These are phyloP conservation scores for Clonostachys sp. DNA, from an alignment of 2,329 filamentous ascomycete genomes.

Conservation along the genomic window DNA sequence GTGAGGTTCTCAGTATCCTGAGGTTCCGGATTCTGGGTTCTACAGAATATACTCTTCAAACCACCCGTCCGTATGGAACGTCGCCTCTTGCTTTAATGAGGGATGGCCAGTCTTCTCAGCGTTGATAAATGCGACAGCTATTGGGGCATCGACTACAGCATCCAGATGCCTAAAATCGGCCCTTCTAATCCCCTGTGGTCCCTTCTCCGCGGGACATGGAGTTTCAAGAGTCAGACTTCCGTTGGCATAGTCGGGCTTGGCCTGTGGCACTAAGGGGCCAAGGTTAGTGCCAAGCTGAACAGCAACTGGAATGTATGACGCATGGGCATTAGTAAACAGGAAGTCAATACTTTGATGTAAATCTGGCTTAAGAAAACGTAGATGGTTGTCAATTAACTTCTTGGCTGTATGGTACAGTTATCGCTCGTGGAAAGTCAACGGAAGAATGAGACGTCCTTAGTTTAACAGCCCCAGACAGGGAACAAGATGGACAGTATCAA, in stretches of 20 bases:
- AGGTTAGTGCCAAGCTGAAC: not conserved
- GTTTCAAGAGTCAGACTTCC: conserved; percentile 18
- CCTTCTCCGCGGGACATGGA: conserved; percentile 15
- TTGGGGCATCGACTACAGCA: conserved; percentile 19
- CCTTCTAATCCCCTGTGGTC: conserved; percentile 16
- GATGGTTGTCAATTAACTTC: not conserved
- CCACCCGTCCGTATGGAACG: conserved; percentile 21
- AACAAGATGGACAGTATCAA: not conserved
- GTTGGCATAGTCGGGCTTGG: conserved; percentile 18
- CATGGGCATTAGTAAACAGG: not conserved
- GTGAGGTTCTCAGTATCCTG: no score
- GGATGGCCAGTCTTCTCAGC: conserved; percentile 13
- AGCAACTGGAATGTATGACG: not conserved
- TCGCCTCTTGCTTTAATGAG: conserved; percentile 11
- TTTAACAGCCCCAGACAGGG: conserved; percentile 11
- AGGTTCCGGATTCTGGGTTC: conserved; percentile 4
- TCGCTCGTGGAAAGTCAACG: conserved; percentile 22
- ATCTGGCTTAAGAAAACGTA: not conserved
- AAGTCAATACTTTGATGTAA: not conserved
- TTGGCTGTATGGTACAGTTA: conserved; percentile 22
- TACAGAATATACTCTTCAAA: conserved; percentile 18
- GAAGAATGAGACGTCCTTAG: conserved; percentile 20
- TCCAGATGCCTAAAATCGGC: conserved; percentile 11
- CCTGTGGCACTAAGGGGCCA: conserved; percentile 14
- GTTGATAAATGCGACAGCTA: conserved; percentile 15